Base-by-base conservation (phyloP, 139 green algal species). In the Chlamydomonas eustigma region DNA sequence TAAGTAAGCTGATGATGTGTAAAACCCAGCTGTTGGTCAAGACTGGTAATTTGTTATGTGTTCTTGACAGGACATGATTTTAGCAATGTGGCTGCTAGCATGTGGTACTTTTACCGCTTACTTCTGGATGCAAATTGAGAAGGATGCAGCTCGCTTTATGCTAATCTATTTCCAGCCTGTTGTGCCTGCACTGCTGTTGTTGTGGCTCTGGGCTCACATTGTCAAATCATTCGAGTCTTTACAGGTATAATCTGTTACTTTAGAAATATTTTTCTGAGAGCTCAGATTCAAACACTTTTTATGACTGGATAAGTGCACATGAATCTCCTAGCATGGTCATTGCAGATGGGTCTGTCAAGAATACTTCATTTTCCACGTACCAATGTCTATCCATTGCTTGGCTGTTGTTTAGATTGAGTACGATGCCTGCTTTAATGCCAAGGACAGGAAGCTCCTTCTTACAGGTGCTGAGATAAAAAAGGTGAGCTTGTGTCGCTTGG, bases 91-190 rank as follows among this genome's bases (percentile, higher is more conserved):
- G 44, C 18, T 12, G 12, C 44, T 58, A 33, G 64, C n/a, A 28
- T 71, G 64, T 38, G 22, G n/a, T 2, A 5, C 33, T 5, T 39
- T 24, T 3, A 18, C 33, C 32, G 32, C 39, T 3, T 74, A 37
- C n/a, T 74, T 36, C 36, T 37, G 33, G 67, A 6, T 36, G 67
- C 3, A 37, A 2, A 28, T 74, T 36, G 12, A 51, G 3, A 6
- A 38, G 25, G 69, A 44, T 3, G 35, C 72, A 30, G 31, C 51
- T 2, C 71, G 35, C 2, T 71, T 83, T 4, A 76, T 93, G 25
- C 82, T 89, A 37, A 70, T 92, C 35, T 92, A 91, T 77, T 93
- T 88, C 66, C 85, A 92, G 78, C 91, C 92, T 2, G 80, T 94
- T 50, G 5, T 93, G 22, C 87, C 89, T 1, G 51, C 90, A 31